These are phyloP conservation scores for Dryadomyces quercus-mongolicae DNA, from an alignment of 2,329 filamentous ascomycete species.

Conservation along the genomic window DNA sequence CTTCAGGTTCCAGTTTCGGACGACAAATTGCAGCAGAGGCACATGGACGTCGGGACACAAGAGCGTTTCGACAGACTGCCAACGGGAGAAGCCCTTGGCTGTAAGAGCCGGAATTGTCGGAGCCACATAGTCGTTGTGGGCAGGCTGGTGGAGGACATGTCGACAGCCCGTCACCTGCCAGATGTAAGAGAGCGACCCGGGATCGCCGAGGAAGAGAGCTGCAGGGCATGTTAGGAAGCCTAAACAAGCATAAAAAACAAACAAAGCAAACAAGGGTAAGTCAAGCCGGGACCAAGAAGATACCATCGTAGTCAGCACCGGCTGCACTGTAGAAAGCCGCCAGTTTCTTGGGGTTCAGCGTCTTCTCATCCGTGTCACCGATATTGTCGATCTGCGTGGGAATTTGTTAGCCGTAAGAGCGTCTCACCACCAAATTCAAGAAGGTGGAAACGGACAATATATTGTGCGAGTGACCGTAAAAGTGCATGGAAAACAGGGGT, in stretches of 20 bases:
- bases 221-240: background rate
- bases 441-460: constrained; percentile 55
- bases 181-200: constrained; percentile 73
- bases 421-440: too few relatives aligned
- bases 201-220: constrained; percentile 68
- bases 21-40: constrained; percentile 68
- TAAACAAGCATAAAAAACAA: background rate
- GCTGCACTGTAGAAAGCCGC: constrained; percentile 67
- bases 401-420: constrained; percentile 1
- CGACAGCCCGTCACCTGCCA: constrained; percentile 87
- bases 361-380: constrained; percentile 40
- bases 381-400: constrained; percentile 39
- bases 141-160: constrained; percentile 74
- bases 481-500: constrained; percentile 56
- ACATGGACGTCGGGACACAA: constrained; percentile 83
- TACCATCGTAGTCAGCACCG: constrained; percentile 63
- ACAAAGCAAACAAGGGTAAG: background rate
- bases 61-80: constrained; percentile 85
- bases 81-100: constrained; percentile 73
- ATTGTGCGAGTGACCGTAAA: constrained; percentile 52
- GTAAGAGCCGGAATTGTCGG: constrained; percentile 78
- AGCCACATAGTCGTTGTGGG: constrained; percentile 56
- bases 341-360: constrained; percentile 55
- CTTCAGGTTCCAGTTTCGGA: constrained; percentile 62
- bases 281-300: too few relatives aligned